These are phyloP conservation scores for Sclerotinia minor DNA, from an alignment of 2,329 filamentous ascomycete genomes.

Conservation along the genomic window DNA sequence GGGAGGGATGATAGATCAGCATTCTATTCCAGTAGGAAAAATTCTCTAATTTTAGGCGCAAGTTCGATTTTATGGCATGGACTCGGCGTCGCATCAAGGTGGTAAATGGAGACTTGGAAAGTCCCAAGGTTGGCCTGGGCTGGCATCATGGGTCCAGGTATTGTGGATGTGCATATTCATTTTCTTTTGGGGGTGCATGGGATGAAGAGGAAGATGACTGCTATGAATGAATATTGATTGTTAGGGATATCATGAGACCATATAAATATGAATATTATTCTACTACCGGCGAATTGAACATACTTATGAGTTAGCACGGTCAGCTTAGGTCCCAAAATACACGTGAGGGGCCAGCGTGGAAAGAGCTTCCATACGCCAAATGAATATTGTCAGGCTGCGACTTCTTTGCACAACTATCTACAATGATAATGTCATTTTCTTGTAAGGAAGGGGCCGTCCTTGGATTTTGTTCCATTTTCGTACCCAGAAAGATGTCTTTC, in stretches of 20 bases:
- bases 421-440: no score
- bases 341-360: neutral
- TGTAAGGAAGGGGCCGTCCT: neutral
- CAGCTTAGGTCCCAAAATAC: neutral
- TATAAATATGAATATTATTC: conserved; percentile 34
- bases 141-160: conserved; percentile 30
- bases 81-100: conserved; percentile 32
- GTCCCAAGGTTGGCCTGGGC: conserved; percentile 14
- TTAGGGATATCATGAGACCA: conserved; percentile 27
- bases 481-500: neutral
- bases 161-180: conserved; percentile 38
- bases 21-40: conserved; percentile 10
- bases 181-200: conserved; percentile 27
- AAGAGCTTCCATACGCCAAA: neutral
- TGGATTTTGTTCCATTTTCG: neutral
- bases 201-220: conserved; percentile 28
- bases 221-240: conserved; percentile 25
- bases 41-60: conserved; percentile 20
- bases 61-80: conserved; percentile 32
- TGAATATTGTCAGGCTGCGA: neutral
- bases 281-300: neutral
- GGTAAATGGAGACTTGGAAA: conserved; percentile 23
- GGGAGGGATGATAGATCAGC: neutral
- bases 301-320: neutral
- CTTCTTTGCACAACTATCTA: neutral